Base-by-base conservation (phyloP, 805 yeast species). In the Ogataea philodendri region DNA sequence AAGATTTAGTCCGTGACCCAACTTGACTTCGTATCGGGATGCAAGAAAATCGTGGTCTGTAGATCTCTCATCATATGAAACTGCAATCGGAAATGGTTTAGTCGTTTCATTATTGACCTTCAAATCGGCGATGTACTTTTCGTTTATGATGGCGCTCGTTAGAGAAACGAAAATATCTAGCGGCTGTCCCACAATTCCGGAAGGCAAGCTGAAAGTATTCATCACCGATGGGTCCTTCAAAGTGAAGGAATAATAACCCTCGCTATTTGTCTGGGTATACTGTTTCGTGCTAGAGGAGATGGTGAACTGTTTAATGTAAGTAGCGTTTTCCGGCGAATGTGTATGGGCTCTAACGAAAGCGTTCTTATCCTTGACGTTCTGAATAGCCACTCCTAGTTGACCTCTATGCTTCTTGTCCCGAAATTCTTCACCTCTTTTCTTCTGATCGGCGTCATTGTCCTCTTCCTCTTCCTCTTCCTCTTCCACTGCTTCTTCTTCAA, bases 161-260 rank as follows among this genome's bases (percentile, higher is more conserved):
- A 79, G 57, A 17, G 65, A 57, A 4, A 71, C 69, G 15, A 64
- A 50, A 4, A 76, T 53, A 4, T 70, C 61, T 29, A 76, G 54
- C 1, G 77, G 67, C 21, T 69, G 67, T 24, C 60, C 60, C 15
- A 54, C 49, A 14, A 74, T 70, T 27, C 62, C 60, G 9, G 66
- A 55, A 9, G 81, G 78, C 34, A 79, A 55, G 10, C 65, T 63
- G 15, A 76, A 43, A 5, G 77, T 47, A 46, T 63, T 71, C 8
- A 69, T 62, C 11, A 62, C 52, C 1, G 47, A 41, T 6, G 76
- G 67, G 14, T 59, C 59, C 25, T 67, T 28, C 24, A 59, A 45
- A 35, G 48, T 42, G 25, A 43, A 48, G 39, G 57, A 62, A 36
- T 53, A 54, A 18, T 42, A 45, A 27, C 49, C 47, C n/a, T 41